A percentile compares a stretch with the other conserved stretches of the same genome.
Conservation (phyloP, 352 stramenopile genomes). For the Halophytophthora polymorphica region DNA sequence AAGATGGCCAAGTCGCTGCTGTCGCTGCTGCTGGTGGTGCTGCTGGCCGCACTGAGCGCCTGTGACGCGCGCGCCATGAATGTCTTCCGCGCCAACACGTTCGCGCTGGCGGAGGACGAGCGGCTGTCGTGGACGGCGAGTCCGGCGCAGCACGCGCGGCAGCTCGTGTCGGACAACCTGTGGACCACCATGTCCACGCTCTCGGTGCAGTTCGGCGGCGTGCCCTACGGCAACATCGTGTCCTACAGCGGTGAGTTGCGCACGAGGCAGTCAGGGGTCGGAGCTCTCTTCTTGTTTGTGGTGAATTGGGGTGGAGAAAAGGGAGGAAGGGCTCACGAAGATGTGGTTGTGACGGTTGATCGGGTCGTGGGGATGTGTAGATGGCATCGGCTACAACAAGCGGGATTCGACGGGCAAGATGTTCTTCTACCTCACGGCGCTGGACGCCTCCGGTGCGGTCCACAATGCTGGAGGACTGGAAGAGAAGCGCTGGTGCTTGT, state of each 20-base stretch:
- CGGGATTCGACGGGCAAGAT: slow-evolving; percentile 54
- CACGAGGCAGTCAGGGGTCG: background rate
- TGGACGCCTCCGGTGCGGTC: slow-evolving; percentile 44
- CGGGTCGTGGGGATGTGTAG: no score
- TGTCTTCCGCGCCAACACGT: slow-evolving; percentile 18
- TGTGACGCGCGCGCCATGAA: slow-evolving; percentile 2
- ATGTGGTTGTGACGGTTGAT: background rate
- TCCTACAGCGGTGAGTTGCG: slow-evolving; percentile 62
- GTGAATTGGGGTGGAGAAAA: background rate
- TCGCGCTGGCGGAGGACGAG: slow-evolving; percentile 13
- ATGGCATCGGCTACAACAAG: slow-evolving; percentile 47
- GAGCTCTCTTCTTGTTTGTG: background rate
- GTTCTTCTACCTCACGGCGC: slow-evolving; percentile 67
- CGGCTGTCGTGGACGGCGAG: slow-evolving; percentile 14
- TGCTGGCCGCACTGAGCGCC: no score
- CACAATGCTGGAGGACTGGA: background rate
- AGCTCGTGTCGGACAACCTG: slow-evolving; percentile 61
- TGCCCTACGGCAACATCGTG: slow-evolving; percentile 50
- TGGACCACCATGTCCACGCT: slow-evolving; percentile 68
- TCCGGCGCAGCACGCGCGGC: slow-evolving; percentile 43
- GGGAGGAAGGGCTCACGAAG: background rate
- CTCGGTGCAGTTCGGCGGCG: slow-evolving; percentile 51
- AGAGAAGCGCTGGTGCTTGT: background rate
- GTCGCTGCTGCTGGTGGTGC: slow-evolving; percentile 6
- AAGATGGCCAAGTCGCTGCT: no score